A percentile compares a stretch with the other conserved stretches of the same genome.
phyloP scores from a whole-genome alignment of 176 grass and related monocot species.

The Paspalum notatum region DNA sequence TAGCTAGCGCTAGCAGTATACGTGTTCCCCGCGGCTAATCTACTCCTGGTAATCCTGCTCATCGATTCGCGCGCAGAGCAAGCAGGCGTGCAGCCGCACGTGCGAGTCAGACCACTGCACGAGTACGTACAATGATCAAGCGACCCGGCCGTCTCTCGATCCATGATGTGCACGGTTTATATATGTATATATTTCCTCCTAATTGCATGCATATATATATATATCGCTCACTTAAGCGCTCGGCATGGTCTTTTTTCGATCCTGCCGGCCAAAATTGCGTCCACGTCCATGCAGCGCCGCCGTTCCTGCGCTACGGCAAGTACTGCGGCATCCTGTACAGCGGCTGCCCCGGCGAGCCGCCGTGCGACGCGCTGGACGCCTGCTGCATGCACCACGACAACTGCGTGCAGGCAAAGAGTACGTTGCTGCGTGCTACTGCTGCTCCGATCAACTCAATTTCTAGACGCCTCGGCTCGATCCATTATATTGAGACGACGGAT shows the following conservation, averaged over 20 bases:
- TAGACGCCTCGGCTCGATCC: neutral
- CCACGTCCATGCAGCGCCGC: constrained; percentile 41
- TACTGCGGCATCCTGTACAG: constrained; percentile 97
- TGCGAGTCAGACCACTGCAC: constrained; percentile 93
- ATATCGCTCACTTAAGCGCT: neutral
- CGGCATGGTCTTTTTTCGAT: neutral
- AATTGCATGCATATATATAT: neutral
- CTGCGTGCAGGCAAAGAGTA: constrained; percentile 79
- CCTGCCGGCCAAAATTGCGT: neutral
- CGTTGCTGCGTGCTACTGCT: neutral
- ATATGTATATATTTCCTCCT: neutral
- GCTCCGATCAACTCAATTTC: neutral
- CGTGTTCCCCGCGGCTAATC: neutral
- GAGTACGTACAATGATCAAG: constrained; percentile 37
- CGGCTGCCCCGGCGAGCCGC: constrained; percentile 89
- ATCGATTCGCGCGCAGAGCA: constrained; percentile 51
- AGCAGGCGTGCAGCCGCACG: constrained; percentile 80
- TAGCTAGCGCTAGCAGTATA: no score
- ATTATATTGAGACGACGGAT: no score
- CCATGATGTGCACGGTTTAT: constrained; percentile 6
- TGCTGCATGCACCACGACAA: constrained; percentile 95
- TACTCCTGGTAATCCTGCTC: neutral
- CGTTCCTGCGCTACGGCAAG: constrained; percentile 84
- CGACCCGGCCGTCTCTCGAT: neutral
- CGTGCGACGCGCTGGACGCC: constrained; percentile 88